Base-by-base conservation (phyloP, 345 rosid species). In the Eucalyptus camaldulensis region DNA sequence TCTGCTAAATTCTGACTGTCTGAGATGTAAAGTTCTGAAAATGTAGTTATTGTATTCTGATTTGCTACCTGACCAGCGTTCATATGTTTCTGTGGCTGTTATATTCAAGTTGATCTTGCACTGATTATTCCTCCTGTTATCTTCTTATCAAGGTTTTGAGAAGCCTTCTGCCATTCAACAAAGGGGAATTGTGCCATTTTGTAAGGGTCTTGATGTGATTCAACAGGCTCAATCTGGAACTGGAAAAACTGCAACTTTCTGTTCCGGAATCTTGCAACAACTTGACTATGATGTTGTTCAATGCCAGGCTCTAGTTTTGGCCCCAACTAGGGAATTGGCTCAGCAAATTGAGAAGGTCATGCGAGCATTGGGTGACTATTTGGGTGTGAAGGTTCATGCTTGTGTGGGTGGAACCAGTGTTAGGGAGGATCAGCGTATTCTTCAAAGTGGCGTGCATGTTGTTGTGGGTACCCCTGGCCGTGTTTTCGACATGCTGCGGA, bases 391-490 rank as follows among this genome's bases (percentile, higher is more conserved):
- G 93, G 99, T 95, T 86, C 99, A 97, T 85, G 99, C 99, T 13
- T 97, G 99, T 91, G 99, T 97, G 21, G 99, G 99, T 86, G 99
- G 99, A 10, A 97, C 99, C 53, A 97, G 97, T 89, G 99, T 97
- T 29, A 98, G 98, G 25, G 99, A 97, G 91, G 99, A 97, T 72
- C 97, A 96, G 49, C 96, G 96, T 16, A 95, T 97, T 80, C 98
- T 97, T 86, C 99, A 96, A 92, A 90, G 95, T 89, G 99, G 99
- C 89, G 99, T 96, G 54, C 98, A 97, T 92, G 99, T 95, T 91
- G 99, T 97, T 54, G 99, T 97, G 53, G 99, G 99, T 17, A 97
- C 99, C 53, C 99, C 99, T 47, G 98, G 98, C 40, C 99, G 99
- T 93, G 99, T 97, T 65, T 97, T 96, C 89, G 99, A 97, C 94